phyloP scores from a whole-genome alignment of 495 filamentous ascomycete genomes.

The Gamarada debralockiae region DNA sequence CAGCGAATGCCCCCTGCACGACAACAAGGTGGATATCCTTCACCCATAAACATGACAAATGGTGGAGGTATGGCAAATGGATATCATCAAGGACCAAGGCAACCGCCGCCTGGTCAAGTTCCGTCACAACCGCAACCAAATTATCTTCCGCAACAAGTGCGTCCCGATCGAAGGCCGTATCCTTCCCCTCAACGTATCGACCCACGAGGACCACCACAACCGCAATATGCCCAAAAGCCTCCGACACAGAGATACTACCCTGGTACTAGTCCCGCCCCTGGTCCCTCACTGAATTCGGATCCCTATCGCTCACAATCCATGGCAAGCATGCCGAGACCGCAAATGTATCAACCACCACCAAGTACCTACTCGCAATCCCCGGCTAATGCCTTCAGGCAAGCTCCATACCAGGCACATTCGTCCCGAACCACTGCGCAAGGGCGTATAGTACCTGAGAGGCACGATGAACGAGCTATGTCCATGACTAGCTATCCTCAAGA shows the following conservation, averaged over 20 bases:
- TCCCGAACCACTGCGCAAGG: slow-evolving; percentile 88
- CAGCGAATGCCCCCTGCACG: slow-evolving; percentile 24
- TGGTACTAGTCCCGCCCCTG: slow-evolving; percentile 46
- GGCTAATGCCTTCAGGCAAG: slow-evolving; percentile 70
- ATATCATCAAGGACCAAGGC: slow-evolving; percentile 51
- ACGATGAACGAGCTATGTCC: slow-evolving; percentile 93
- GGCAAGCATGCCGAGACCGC: slow-evolving; percentile 64
- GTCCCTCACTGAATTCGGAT: slow-evolving; percentile 76
- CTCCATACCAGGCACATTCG: slow-evolving; percentile 57
- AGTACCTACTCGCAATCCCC: slow-evolving; percentile 59
- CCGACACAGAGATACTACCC: slow-evolving; percentile 52
- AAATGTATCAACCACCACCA: slow-evolving; percentile 60
- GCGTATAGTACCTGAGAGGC: slow-evolving; percentile 81
- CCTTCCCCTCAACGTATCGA: slow-evolving; percentile 67
- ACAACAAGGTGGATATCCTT: slow-evolving; percentile 39
- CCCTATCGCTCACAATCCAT: slow-evolving; percentile 89
- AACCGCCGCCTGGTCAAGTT: slow-evolving; percentile 32
- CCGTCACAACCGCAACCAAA: slow-evolving; percentile 60
- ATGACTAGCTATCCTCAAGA: slow-evolving; percentile 75
- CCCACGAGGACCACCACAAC: slow-evolving; percentile 54
- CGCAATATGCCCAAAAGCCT: slow-evolving; percentile 53
- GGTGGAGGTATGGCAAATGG: slow-evolving; percentile 45
- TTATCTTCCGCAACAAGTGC: slow-evolving; percentile 56
- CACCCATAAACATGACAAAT: slow-evolving; percentile 30
- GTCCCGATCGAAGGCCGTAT: slow-evolving; percentile 52